Conservation (phyloP, 2,329 filamentous ascomycete genomes). For the Alternaria incomplexa region DNA sequence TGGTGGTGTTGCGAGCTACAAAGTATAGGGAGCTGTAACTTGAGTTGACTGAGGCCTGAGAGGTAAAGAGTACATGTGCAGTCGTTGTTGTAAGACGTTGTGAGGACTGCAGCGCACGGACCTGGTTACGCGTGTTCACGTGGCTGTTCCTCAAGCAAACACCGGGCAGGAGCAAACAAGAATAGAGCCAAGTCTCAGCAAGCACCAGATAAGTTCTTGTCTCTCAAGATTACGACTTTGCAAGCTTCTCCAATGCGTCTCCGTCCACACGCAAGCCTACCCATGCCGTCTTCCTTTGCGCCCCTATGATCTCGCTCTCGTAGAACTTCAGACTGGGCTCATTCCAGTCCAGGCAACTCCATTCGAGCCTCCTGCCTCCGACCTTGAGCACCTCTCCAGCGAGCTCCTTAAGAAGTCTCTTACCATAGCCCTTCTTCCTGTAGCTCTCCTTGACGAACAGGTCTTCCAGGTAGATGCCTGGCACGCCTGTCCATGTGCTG, state of each 20-base stretch:
- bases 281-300: conserved; percentile 72
- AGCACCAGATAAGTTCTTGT: background rate
- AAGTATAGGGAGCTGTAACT: background rate
- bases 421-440: conserved; percentile 80
- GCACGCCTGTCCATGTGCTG: conserved; percentile 85
- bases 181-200: background rate
- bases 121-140: background rate
- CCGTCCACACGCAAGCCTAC: conserved; percentile 76
- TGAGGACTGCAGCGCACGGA: background rate
- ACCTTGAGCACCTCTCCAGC: conserved; percentile 80
- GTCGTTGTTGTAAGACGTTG: background rate
- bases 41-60: background rate
- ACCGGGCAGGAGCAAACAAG: background rate
- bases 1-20: background rate
- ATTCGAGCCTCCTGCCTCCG: conserved; percentile 79
- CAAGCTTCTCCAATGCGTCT: conserved; percentile 67
- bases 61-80: background rate
- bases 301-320: conserved; percentile 59
- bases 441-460: conserved; percentile 78
- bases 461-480: conserved; percentile 93
- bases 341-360: conserved; percentile 94
- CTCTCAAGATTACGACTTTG: conserved; percentile 3
- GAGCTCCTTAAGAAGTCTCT: conserved; percentile 73
- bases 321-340: conserved; percentile 90
- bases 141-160: background rate